These are phyloP conservation scores for Zostera marina DNA, from an alignment of 116 monocot species.

Conservation along the genomic window DNA sequence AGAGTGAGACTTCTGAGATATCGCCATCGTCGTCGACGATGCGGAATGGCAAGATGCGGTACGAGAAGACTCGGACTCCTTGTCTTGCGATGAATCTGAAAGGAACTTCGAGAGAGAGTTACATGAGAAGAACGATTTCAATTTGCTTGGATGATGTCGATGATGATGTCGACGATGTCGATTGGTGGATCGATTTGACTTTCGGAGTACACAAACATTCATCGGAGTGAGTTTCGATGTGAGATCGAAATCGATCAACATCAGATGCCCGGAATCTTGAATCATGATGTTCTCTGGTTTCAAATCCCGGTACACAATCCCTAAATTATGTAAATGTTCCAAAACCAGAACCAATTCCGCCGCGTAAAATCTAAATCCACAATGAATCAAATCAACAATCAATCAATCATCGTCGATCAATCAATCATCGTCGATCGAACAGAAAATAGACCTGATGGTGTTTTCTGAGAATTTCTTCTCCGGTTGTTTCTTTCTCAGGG, in stretches of 20 bases:
- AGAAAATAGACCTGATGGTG: slow-evolving; percentile 26
- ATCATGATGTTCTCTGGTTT: slow-evolving; percentile 91
- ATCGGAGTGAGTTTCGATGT: slow-evolving; percentile 28
- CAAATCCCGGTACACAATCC: slow-evolving; percentile 77
- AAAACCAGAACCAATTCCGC: slow-evolving; percentile 72
- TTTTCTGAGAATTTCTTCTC: slow-evolving; percentile 83
- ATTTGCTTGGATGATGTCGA: neutral
- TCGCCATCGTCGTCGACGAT: neutral
- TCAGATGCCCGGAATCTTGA: slow-evolving; percentile 69
- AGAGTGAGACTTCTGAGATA: too few relatives aligned
- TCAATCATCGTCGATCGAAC: neutral
- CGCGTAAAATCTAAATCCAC: slow-evolving; percentile 60
- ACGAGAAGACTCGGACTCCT: slow-evolving; percentile 16
- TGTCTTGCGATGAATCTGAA: neutral
- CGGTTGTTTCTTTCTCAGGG: slow-evolving; percentile 42
- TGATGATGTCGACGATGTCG: too few relatives aligned
- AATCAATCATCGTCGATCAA: neutral
- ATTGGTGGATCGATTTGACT: too few relatives aligned
- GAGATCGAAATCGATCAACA: slow-evolving; percentile 97
- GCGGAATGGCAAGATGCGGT: neutral
- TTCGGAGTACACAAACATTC: too few relatives aligned
- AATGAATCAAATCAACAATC: too few relatives aligned
- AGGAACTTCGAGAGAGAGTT: neutral
- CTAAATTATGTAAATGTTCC: slow-evolving; percentile 58
- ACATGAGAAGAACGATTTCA: neutral